Evolutionary conservation across 768 basidiomycete genomes (phyloP).

Genomic region (Boletus eberwhitei): DNA sequence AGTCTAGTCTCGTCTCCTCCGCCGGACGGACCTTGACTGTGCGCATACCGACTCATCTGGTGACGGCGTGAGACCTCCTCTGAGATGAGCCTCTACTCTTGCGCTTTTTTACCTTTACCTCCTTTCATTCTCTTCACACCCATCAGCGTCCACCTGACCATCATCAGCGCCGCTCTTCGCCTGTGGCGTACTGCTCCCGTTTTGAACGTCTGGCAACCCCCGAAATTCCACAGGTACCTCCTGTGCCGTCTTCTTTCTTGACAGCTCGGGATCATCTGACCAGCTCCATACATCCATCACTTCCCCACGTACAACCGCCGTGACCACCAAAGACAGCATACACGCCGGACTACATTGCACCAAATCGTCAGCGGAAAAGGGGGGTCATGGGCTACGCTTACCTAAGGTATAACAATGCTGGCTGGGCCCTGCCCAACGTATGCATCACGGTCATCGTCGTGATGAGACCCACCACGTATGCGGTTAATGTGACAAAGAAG

Average conservation of each 20-base stretch:
- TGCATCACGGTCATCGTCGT: slow-evolving; percentile 89
- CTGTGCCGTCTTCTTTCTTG: slow-evolving; percentile 13
- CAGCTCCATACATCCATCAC: slow-evolving; percentile 67
- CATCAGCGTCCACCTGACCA: slow-evolving; percentile 5
- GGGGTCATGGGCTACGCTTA: slow-evolving; percentile 32
- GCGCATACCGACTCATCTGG: too few species aligned
- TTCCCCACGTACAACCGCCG: slow-evolving; percentile 65
- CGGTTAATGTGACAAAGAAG: slow-evolving; percentile 64
- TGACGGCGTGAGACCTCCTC: too few species aligned
- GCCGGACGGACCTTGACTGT: slow-evolving; percentile 19
- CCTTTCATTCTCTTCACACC: slow-evolving; percentile 12
- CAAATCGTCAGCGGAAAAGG: background rate
- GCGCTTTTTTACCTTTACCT: too few species aligned
- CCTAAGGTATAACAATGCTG: slow-evolving; percentile 91
- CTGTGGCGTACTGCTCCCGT: slow-evolving; percentile 20
- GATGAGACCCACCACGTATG: slow-evolving; percentile 70
- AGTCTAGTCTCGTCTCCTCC: background rate
- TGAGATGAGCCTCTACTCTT: too few species aligned
- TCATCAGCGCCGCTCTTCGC: slow-evolving; percentile 14
- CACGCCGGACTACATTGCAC: slow-evolving; percentile 59
- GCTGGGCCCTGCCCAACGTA: slow-evolving; percentile 70
- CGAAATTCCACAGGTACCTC: slow-evolving; percentile 9
- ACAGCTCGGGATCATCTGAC: slow-evolving; percentile 51
- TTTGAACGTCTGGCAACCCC: slow-evolving; percentile 13
- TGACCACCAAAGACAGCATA: slow-evolving; percentile 62